Evolutionary conservation across 1,284 basidiomycete genomes (phyloP), one percentile per base, ranked within the genome.

Genomic region (Jaminaea rosea): DNA sequence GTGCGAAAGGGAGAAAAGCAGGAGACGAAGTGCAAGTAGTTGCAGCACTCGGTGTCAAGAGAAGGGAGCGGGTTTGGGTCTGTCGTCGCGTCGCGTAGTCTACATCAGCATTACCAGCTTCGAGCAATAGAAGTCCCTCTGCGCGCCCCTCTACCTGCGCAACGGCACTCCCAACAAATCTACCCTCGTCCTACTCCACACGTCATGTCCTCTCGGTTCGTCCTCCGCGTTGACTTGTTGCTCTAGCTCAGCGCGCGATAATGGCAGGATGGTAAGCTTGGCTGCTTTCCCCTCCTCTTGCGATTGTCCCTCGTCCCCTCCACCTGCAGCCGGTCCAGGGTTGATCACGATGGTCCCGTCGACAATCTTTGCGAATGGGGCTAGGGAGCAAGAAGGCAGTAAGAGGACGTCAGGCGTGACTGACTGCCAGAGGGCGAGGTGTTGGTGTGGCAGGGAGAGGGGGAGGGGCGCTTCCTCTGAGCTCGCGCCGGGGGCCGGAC

Each of bases 341-440:
- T 90, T 90, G 53, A 89, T 72, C 6, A 82, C 78, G 4, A 79
- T 76, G 1, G 84, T 84, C 23, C 78, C 78, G 59, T 86, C 82
- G 19, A 88, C 82, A 26, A 80, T 75, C 83, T 87, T 90, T 11
- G 82, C 80, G 67, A 92, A 92, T 26, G 89, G 84, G 73, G 86
- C 89, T 42, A 93, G 76, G 49, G 49, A 84, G 80, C 4, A 66
- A 47, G 87, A 90, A 0, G 91, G 88, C 1, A 90, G 71, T 46
- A 97, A 80, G 34, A 97, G 77, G 2, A 96, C 78, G 69, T 93
- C 88, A 0, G 91, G 91, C 0, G 82, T 76, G 1, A 74, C 59
- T 3, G 56, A 47, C 13, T 61, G 60, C 39, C 58, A 54, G 17
- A 29, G 66, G 4, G 67, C 52, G 4, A 73, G 51, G 15, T 59